A percentile compares a stretch with the other conserved stretches of the same genome.
phyloP scores from a whole-genome alignment of 306 rosid genomes.

The Castanospermum australe region DNA sequence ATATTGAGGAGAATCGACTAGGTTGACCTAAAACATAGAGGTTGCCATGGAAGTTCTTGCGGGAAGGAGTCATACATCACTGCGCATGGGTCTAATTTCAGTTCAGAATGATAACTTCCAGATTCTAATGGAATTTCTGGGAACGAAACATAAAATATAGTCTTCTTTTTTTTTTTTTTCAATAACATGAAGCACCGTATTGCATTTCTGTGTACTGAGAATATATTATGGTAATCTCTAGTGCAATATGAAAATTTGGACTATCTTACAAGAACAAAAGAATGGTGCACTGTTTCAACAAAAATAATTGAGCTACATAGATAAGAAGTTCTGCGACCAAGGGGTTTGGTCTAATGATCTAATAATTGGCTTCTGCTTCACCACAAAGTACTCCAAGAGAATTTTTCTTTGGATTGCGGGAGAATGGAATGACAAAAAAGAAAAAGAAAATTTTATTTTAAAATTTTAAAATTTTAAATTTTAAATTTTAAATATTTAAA shows the following conservation, averaged over 20 bases:
- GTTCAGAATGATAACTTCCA: not conserved
- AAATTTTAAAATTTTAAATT: too few species aligned
- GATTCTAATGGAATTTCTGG: not conserved
- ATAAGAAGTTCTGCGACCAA: conserved; percentile 10
- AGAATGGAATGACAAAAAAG: too few species aligned
- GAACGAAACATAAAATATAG: not conserved
- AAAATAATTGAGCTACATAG: not conserved
- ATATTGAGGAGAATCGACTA: not conserved
- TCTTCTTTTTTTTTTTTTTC: not conserved
- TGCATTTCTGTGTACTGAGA: not conserved
- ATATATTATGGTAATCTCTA: too few species aligned
- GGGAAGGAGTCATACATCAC: not conserved
- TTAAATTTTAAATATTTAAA: too few species aligned
- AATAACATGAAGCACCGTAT: not conserved
- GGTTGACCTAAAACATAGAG: too few species aligned
- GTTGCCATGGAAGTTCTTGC: not conserved
- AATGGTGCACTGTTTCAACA: not conserved
- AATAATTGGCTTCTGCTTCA: too few species aligned
- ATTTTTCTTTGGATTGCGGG: too few species aligned
- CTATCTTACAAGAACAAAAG: not conserved
- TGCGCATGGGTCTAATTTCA: not conserved
- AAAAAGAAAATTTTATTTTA: too few species aligned
- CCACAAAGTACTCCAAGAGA: too few species aligned
- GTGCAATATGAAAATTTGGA: not conserved
- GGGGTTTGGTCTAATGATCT: too few species aligned